These are phyloP conservation scores for Trypanosoma avium DNA, from an alignment of 208 protist genomes.

Conservation along the genomic window DNA sequence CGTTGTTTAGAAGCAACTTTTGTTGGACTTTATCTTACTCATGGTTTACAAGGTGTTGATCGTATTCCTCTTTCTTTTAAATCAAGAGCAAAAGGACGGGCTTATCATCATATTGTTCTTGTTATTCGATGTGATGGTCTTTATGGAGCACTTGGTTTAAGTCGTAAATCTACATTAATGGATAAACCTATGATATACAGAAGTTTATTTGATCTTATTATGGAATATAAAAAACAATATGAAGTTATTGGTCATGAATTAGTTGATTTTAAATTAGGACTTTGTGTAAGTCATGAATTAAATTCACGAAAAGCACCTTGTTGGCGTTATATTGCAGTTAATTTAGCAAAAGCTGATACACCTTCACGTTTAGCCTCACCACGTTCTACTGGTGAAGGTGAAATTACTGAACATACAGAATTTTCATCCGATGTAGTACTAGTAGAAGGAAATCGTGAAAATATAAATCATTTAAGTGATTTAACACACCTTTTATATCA, in stretches of 20 bases:
- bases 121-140: conserved; percentile 34
- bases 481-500: conserved; percentile 36
- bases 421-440: neutral
- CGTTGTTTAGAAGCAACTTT: conserved; percentile 92
- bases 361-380: neutral
- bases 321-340: conserved; percentile 84
- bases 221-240: conserved; percentile 87
- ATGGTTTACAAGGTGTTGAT: conserved; percentile 68
- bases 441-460: neutral
- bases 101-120: conserved; percentile 88
- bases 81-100: conserved; percentile 56
- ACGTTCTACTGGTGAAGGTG: neutral
- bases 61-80: conserved; percentile 90
- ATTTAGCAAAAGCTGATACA: conserved; percentile 20
- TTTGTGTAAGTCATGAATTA: conserved; percentile 71
- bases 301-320: conserved; percentile 48
- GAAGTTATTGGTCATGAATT: conserved; percentile 72
- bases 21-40: conserved; percentile 80
- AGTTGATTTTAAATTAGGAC: conserved; percentile 83
- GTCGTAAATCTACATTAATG: conserved; percentile 87
- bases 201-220: conserved; percentile 78
- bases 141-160: conserved; percentile 86
- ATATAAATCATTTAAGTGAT: neutral
- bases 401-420: neutral
- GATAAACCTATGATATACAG: conserved; percentile 72